Conservation (phyloP, 2,329 filamentous ascomycete genomes). For the Verticillium tricorpus region DNA sequence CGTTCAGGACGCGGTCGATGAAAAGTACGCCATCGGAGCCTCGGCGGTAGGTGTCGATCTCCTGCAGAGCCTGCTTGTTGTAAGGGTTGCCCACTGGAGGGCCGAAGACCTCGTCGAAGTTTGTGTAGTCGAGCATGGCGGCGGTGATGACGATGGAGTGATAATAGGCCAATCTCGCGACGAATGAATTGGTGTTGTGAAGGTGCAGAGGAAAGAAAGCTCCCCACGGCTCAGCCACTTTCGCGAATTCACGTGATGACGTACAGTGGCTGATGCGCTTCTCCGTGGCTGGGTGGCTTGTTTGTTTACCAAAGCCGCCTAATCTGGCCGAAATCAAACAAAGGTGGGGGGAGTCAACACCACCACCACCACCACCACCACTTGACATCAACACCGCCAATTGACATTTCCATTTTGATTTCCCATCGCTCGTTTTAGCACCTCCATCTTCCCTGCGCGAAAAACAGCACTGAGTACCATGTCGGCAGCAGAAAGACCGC, state of each 20-base stretch:
- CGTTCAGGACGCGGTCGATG: slow-evolving; percentile 70
- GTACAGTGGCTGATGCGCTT: neutral
- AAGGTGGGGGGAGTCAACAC: slow-evolving; percentile 3
- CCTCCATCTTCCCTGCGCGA: slow-evolving; percentile 1
- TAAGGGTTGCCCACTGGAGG: slow-evolving; percentile 57
- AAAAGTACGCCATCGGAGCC: slow-evolving; percentile 67
- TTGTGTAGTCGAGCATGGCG: slow-evolving; percentile 58
- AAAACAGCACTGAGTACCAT: slow-evolving; percentile 2
- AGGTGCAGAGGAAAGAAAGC: neutral
- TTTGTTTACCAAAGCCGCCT: slow-evolving; percentile 14
- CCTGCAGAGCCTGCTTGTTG: slow-evolving; percentile 53
- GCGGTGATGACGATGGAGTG: neutral
- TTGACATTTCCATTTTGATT: neutral
- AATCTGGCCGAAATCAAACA: slow-evolving; percentile 13
- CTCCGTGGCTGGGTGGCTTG: slow-evolving; percentile 5
- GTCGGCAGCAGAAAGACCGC: slow-evolving; percentile 21
- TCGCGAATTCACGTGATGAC: slow-evolving; percentile 5
- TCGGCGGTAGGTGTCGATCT: slow-evolving; percentile 64
- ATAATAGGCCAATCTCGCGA: neutral
- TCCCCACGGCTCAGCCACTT: slow-evolving; percentile 7
- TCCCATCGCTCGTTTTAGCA: slow-evolving; percentile 1
- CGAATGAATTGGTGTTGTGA: neutral
- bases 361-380: neutral
- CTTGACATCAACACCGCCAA: neutral
- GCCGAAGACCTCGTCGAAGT: slow-evolving; percentile 66